Percentiles rank a stretch among this genome's conserved stretches.
Conservation (phyloP, 768 basidiomycete species). For the Polyporus arcularius region DNA sequence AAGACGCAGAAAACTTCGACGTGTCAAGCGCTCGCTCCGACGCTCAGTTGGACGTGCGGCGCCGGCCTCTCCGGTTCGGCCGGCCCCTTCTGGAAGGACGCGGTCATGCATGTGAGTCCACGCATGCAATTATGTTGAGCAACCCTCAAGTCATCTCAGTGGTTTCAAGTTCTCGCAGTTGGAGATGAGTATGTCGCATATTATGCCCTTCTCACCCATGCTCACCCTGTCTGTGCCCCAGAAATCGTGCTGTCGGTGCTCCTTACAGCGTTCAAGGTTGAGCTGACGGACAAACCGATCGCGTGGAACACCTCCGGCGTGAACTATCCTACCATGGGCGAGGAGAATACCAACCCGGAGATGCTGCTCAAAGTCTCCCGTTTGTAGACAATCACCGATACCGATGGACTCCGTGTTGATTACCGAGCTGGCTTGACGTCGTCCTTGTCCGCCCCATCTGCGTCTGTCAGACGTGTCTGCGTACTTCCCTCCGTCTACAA, state of each 20-base stretch:
- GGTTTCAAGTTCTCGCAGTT: constrained; percentile 27
- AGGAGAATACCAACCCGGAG: constrained; percentile 9
- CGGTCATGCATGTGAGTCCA: constrained; percentile 26
- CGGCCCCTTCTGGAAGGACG: too few species aligned
- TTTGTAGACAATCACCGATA: too few species aligned
- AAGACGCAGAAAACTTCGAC: too few species aligned
- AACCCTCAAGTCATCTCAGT: neutral
- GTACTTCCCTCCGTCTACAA: too few species aligned
- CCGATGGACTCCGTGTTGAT: too few species aligned
- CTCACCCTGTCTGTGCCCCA: neutral
- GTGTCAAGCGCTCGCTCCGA: too few species aligned
- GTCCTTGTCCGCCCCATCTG: too few species aligned
- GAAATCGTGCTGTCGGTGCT: constrained; percentile 16
- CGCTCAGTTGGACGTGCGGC: too few species aligned
- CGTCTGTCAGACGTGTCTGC: too few species aligned
- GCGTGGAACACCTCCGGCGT: constrained; percentile 13
- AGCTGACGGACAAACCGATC: constrained; percentile 7
- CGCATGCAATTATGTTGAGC: neutral
- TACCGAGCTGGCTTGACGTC: too few species aligned
- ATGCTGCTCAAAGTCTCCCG: constrained; percentile 5
- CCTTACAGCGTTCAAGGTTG: constrained; percentile 12
- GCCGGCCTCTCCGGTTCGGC: too few species aligned
- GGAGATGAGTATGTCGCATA: constrained; percentile 21
- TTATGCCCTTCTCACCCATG: neutral
- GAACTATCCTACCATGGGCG: constrained; percentile 11